Base-by-base conservation (phyloP, 1,284 basidiomycete genomes). In the Chiua sp. region DNA sequence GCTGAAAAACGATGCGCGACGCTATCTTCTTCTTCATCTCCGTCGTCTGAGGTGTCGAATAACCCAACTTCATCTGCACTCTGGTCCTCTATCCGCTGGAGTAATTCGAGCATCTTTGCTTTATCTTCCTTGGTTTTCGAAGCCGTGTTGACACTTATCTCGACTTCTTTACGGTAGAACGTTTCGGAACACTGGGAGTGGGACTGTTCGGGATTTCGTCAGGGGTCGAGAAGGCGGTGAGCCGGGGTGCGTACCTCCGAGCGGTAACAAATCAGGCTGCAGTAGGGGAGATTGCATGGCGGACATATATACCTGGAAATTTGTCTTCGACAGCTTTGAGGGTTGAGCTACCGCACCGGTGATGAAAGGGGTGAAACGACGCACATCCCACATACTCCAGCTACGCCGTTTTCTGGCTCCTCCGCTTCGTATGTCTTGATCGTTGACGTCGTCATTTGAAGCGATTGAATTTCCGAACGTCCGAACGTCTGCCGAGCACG, bases 301-400 rank as follows among this genome's bases (percentile, higher is more conserved):
- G 93, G 89, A 65, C 92, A 94, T 1, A 86, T 88, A 72, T 94
- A 94, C 68, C 86, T 87, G 12, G 89, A 84, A 65, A 91, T 82
- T 69, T 92, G 90, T 68, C 87, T 81, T 46, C 80, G 80, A 77
- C 92, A 94, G 71, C 92, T 94, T 63, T 57, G 52, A 61, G 51
- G 54, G 51, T 59, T 59, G 26, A 61, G 55, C 46, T 58, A 52
- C 47, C 47, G 12, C 44, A 47, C 47, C 28, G 33, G 30, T 48
- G 51, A 49, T 44, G 32, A 59, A 49, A 50, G 39, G 18, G 28
- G 44, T 7, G 20, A 39, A 39, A 18, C 5, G 59, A 75, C 74
- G 47, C 57, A 75, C 80, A 81, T 77, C 55, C 75, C 72, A 59
- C 80, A 82, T 37, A 68, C 65, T 16, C 68, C 74, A 50, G 58